Base-by-base conservation (phyloP, 148 eudicot species). In the Rhododendron kiyosumense region DNA sequence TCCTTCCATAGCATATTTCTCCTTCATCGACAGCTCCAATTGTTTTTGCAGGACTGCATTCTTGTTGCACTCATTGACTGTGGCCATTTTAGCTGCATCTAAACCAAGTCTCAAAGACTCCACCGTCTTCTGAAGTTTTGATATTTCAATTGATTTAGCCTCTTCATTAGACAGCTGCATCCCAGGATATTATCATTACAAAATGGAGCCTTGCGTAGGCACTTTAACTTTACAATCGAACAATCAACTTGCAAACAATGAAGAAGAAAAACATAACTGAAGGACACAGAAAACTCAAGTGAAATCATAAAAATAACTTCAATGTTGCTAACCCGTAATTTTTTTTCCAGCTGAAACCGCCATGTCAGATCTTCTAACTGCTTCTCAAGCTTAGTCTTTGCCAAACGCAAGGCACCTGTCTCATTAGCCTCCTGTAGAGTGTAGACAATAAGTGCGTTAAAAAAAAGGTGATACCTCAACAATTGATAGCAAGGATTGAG, bases 361-460 rank as follows among this genome's bases (percentile, higher is more conserved):
- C 98, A 90, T 24, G 98, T 91, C 24, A 93, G 92, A 93, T 97
- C 99, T 86, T 97, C 99, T 89, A 97, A 90, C 87, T 94, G 95
- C 91, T 93, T 97, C 90, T 97, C 96, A 89, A 97, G 98, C 87
- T 97, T 95, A 89, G 79, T 91, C 92, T 97, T 97, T 76, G 98
- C 99, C 89, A 90, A 83, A 30, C 98, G 98, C 90, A 97, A 88
- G 81, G 99, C 99, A 88, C 99, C 99, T 88, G 99, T 89, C 91
- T 97, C 98, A 90, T 97, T 97, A 79, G 99, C 99, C 88, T 93
- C 98, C 99, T 97, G 91, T 85, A 84, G 28, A 18, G 98, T 97
- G 91, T 85, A 84, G 28, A 18, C 81, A 45, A 82, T 15, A 67
- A 67, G 82, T 46, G 24, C 85, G 49, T 28, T 52, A 52, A 52